Evolutionary conservation across 768 basidiomycete genomes (phyloP), one percentile per base, ranked within the genome.

Genomic region (Boletus tomentosulus): DNA sequence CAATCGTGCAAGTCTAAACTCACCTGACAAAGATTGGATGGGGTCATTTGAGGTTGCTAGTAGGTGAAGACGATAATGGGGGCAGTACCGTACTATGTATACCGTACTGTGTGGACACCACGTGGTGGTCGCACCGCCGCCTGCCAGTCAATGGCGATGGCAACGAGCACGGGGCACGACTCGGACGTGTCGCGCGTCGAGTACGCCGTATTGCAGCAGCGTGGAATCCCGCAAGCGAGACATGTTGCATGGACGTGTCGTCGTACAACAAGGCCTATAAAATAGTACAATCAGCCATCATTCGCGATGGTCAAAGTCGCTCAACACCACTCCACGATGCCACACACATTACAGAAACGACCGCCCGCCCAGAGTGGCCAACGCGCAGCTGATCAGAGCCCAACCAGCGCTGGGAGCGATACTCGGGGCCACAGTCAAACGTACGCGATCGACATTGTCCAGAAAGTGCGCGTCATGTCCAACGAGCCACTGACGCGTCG

Each of bases 401-500:
- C 51, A 12, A 37, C 54, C 22, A 31, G 53, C 30, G 16, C 41
- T 2, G 50, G 43, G 7, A 28, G 25, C 13, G 50, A 49, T 9
- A 10, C 11, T 12, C 41, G 34, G 37, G 56, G 47, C 11, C 52
- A 51, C 13, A 58, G 51, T 22, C 54, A 58, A 24, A 59, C 64
- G 34, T 64, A 66, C 46, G 55, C 67, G 58, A 57, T 70, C 56
- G 66, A 70, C 50, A 58, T 68, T 57, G 62, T 70, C 34, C 66
- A 70, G 60, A 66, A 54, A 46, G 16, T 68, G 59, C 68, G 59
- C 33, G 55, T 71, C 35, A 60, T 56, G 45, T 70, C 66, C 31
- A 51, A 60, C 54, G 63, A 61, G 43, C 68, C 64, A 27, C 61
- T 68, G 46, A 63, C 62, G 42, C 58, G 51, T 42, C 59, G 51